phyloP scores from a whole-genome alignment of 441 rosid species.

The Daphne laureola region DNA sequence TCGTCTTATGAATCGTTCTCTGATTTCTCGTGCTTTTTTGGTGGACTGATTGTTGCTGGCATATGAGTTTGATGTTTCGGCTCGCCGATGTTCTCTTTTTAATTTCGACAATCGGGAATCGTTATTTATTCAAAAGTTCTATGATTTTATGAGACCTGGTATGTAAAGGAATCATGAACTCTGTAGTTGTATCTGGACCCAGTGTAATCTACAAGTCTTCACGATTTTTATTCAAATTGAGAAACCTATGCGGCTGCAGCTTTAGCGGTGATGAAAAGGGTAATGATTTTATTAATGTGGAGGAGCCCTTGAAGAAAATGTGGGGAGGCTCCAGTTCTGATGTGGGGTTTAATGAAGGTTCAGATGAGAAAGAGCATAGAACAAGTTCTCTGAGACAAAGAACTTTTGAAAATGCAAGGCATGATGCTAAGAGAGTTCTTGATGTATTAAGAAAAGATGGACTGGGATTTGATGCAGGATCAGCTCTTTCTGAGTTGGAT shows the following conservation, averaged over 20 bases:
- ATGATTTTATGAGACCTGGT: constrained; percentile 15
- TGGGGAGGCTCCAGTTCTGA: constrained; percentile 28
- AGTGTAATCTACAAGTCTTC: constrained; percentile 33
- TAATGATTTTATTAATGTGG: constrained; percentile 30
- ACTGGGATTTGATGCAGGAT: constrained; percentile 50
- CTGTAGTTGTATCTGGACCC: constrained; percentile 29
- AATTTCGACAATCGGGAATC: neutral
- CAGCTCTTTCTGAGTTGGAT: constrained; percentile 41
- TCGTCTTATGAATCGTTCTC: too few species aligned
- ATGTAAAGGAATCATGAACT: constrained; percentile 31
- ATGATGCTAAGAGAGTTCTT: constrained; percentile 42
- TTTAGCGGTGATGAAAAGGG: constrained; percentile 23
- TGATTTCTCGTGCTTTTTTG: too few species aligned
- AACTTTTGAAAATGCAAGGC: constrained; percentile 29
- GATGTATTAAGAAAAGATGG: constrained; percentile 59
- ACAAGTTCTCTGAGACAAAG: constrained; percentile 20
- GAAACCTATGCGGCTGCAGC: constrained; percentile 32
- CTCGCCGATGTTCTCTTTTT: too few species aligned
- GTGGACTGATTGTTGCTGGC: too few species aligned
- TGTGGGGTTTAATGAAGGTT: constrained; percentile 18
- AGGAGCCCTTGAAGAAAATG: constrained; percentile 41
- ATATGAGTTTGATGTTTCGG: too few species aligned
- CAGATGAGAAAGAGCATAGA: constrained; percentile 11
- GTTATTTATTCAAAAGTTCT: constrained; percentile 13
- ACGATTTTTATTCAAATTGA: constrained; percentile 19